Conservation (phyloP, 2,329 filamentous ascomycete genomes). For the Fusarium sp. region DNA sequence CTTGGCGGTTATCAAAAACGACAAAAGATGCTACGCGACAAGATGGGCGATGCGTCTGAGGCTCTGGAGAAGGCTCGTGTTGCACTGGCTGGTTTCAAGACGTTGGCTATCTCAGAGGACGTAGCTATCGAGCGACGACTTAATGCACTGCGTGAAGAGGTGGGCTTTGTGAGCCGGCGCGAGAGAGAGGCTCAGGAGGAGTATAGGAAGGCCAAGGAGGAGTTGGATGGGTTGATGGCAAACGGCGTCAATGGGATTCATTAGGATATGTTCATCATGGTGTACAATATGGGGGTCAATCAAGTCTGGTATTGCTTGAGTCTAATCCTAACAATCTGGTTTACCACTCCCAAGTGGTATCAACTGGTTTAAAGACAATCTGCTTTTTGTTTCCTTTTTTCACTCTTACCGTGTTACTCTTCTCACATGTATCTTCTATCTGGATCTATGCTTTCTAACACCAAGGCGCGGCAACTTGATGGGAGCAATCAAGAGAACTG, state of each 20-base stretch:
- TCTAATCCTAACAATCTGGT: conserved; percentile 40
- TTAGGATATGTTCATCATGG: conserved; percentile 45
- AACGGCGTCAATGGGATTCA: conserved; percentile 57
- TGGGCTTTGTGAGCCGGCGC: conserved; percentile 82
- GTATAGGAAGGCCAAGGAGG: conserved; percentile 83
- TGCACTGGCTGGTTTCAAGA: conserved; percentile 82
- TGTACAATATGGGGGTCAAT: conserved; percentile 44
- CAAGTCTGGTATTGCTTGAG: conserved; percentile 31
- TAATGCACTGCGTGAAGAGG: conserved; percentile 85
- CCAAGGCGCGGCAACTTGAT: conserved; percentile 70
- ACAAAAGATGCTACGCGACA: conserved; percentile 83
- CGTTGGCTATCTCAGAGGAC: conserved; percentile 84
- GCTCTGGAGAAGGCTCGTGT: conserved; percentile 81
- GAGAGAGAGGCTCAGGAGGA: conserved; percentile 93
- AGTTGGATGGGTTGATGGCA: conserved; percentile 75
- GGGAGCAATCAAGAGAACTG: conserved; percentile 64
- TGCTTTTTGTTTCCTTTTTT: conserved; percentile 17
- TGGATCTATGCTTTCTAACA: conserved; percentile 52
- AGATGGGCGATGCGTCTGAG: conserved; percentile 82
- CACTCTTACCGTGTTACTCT: background rate
- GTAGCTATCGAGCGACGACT: conserved; percentile 81
- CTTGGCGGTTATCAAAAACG: conserved; percentile 93
- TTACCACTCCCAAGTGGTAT: conserved; percentile 12
- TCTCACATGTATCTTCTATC: background rate
- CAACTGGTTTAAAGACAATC: conserved; percentile 4